Conservation (phyloP, 805 yeast species). For the Hemisphaericaspora nanyangensis region DNA sequence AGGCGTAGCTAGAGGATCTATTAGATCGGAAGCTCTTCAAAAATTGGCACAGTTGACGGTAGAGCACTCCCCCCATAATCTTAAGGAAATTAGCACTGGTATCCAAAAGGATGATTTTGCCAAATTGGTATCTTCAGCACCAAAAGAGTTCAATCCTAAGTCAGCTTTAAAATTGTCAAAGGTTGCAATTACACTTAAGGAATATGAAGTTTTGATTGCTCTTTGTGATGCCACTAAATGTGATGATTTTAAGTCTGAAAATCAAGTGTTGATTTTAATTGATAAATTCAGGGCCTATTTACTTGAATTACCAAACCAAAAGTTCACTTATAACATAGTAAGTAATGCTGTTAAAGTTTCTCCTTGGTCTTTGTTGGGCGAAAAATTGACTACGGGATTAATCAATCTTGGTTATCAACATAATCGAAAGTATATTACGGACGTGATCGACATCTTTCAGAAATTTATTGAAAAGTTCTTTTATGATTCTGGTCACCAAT, state of each 20-base stretch:
- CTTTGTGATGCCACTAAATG: conserved; percentile 39
- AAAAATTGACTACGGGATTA: conserved; percentile 31
- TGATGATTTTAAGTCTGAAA: conserved; percentile 11
- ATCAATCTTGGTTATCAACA: conserved; percentile 25
- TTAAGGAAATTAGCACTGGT: conserved; percentile 7
- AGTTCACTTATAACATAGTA: conserved; percentile 36
- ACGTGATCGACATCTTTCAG: conserved; percentile 23
- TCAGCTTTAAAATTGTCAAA: neutral
- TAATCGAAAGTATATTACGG: conserved; percentile 16
- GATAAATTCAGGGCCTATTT: conserved; percentile 46
- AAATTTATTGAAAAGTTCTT: conserved; percentile 26
- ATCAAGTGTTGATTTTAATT: conserved; percentile 42
- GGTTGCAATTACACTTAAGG: conserved; percentile 47
- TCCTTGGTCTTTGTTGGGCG: conserved; percentile 36
- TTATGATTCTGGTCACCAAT: conserved; percentile 14
- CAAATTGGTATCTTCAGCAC: conserved; percentile 14
- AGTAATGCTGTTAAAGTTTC: conserved; percentile 21
- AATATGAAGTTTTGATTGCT: conserved; percentile 55
- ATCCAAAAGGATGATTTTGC: conserved; percentile 18
- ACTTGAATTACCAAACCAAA: conserved; percentile 41
- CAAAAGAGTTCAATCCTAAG: conserved; percentile 1
- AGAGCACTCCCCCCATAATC: conserved; percentile 10
- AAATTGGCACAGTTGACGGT: conserved; percentile 35
- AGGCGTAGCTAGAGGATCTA: conserved; percentile 35
- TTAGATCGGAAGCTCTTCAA: conserved; percentile 36